Base-by-base conservation (phyloP, 768 basidiomycete genomes). In the Naganishia onofrii region DNA sequence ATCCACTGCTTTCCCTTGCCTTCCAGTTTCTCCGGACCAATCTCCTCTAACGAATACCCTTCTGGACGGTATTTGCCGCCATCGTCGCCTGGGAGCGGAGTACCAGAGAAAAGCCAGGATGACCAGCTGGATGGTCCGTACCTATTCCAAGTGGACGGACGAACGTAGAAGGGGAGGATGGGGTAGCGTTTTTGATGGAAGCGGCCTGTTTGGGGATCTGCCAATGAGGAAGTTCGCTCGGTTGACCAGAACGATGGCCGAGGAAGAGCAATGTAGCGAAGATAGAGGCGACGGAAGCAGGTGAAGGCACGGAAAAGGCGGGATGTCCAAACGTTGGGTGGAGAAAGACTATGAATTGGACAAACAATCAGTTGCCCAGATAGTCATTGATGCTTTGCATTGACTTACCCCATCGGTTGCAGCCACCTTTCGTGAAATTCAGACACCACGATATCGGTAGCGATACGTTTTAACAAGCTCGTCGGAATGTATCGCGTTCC, bases 201-300 rank as follows among this genome's bases (percentile, higher is more conserved):
- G 3, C 26, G 57, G 0, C 56, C 56, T 31, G 68, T 60, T 7
- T 31, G 15, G 2, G 68, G 56, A 53, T 58, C 55, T 2, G 56
- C 46, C 23, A 51, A 7, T 0, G 26, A 2, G 23, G 36, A 29
- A 29, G 58, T 63, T 21, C 21, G 19, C 34, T 31, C 26, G 31
- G 34, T 4, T 2, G 68, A 48, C 8, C 58, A 44, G 46, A 69
- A 60, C n/a, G n/a, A n/a, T n/a, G 21, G n/a, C 21, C n/a, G n/a
- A 1, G 88, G 19, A 87, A 88, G 73, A 84, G 86, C 60, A 65
- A 91, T 46, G 57, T 69, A 90, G 77, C 88, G 89, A 36, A 73
- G 87, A 68, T 87, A 90, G 74, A 87, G 88, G 12, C 75, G 91
- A 70, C 87, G 89, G 74, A 87, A 86, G 65, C 79, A 91, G 21